Conservation (phyloP, 352 stramenopile species). For the Paralagenidium karlingii region DNA sequence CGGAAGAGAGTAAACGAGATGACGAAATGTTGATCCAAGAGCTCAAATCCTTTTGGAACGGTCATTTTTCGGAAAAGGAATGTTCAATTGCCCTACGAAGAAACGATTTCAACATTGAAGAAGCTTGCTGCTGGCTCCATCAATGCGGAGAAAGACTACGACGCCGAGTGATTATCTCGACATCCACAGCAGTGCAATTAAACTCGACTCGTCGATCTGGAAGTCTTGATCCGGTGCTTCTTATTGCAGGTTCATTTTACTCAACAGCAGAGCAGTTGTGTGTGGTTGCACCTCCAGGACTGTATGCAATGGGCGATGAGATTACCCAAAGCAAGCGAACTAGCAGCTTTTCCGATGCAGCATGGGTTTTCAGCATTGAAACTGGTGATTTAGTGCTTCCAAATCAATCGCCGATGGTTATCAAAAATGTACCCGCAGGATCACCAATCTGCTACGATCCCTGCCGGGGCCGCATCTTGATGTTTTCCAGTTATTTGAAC, state of each 20-base stretch:
- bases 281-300: constrained; percentile 42
- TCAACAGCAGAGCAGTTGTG: constrained; percentile 38
- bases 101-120: constrained; percentile 20
- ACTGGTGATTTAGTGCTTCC: constrained; percentile 16
- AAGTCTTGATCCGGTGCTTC: constrained; percentile 49
- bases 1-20: neutral
- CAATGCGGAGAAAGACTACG: constrained; percentile 27
- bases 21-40: constrained; percentile 24
- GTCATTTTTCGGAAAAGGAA: constrained; percentile 40
- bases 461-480: constrained; percentile 28
- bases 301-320: constrained; percentile 28
- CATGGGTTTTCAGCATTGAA: constrained; percentile 55
- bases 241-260: constrained; percentile 65
- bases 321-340: constrained; percentile 25
- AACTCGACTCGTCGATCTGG: constrained; percentile 15
- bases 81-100: constrained; percentile 42
- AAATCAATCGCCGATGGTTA: constrained; percentile 18
- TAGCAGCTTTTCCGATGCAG: constrained; percentile 35
- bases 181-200: constrained; percentile 15
- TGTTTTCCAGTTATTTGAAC: constrained; percentile 58
- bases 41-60: constrained; percentile 37
- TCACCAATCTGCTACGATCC: constrained; percentile 49
- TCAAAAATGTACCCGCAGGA: constrained; percentile 46
- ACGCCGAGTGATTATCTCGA: constrained; percentile 25
- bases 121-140: constrained; percentile 31